Evolutionary conservation across 306 rosid genomes (phyloP), one percentile per base, ranked within the genome.

Genomic region (Fragaria ananassa): DNA sequence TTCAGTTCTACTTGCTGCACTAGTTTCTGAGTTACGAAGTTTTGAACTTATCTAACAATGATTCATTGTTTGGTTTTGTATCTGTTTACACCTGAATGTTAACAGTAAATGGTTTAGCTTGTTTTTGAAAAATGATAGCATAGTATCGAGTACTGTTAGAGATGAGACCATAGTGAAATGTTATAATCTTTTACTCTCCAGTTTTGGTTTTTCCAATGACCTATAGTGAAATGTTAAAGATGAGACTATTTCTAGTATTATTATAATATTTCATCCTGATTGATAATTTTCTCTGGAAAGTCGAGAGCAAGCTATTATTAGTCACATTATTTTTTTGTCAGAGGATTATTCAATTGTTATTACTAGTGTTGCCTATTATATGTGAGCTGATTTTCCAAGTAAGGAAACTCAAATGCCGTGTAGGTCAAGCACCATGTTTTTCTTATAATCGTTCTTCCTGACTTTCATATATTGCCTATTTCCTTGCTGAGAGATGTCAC

Each of bases 401-500:
- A 68, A 13, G 44, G 54, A 68, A 44, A 41, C 50, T 31, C 49
- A 42, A 6, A 56, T 72, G 53, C 67, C 4, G 9, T 76, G 35
- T 50, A 12, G 34, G 63, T 66, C 73, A 18, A 44, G 69, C 78
- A 74, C 34, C 47, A 35, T 51, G 29, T 64, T 80, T 67, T 68
- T 64, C 71, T 42, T 27, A 44, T 68, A 70, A 54, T n/a, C 54
- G 44, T 70, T 56, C 77, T 47, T 57, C 29, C 68, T 67, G 35
- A 42, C 72, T 42, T 13, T 79, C 79, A 68, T 58, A 71, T 37
- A 62, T 79, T 60, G 35, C 61, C 45, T 10, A 46, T 53, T 57
- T 56, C 66, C 50, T 71, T 61, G 74, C 62, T 74, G 25, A 15
- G 68, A 29, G 75, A 81, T 76, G 81, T 71, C 60, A 74, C 79